phyloP scores from a whole-genome alignment of 1,139 yeast species.

The Saccharomyces pastorianus region DNA sequence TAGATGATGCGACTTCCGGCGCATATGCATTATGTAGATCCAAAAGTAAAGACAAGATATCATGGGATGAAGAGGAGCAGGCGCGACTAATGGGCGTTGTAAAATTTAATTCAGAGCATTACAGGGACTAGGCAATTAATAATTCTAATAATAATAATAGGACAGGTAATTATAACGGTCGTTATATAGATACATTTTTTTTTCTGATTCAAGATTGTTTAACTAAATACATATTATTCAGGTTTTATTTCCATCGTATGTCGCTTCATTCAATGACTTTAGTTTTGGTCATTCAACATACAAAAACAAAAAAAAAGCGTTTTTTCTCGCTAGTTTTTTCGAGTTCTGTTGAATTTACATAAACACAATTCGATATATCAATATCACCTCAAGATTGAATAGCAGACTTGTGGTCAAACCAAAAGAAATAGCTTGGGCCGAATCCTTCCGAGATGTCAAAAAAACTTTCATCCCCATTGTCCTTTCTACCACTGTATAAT shows the following conservation, averaged over 20 bases:
- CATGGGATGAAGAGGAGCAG: conserved; percentile 37
- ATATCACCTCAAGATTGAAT: too few relatives aligned
- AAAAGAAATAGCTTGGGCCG: too few relatives aligned
- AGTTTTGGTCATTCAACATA: not conserved
- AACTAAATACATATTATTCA: not conserved
- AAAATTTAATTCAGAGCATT: conserved; percentile 19
- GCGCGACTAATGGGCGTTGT: conserved; percentile 33
- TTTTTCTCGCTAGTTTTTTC: not conserved
- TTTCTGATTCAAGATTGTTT: not conserved
- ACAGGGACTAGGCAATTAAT: conserved; percentile 4
- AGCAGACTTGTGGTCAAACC: too few relatives aligned
- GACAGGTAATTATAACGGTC: not conserved
- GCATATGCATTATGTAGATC: conserved; percentile 37
- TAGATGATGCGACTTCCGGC: conserved; percentile 24
- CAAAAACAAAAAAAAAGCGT: not conserved
- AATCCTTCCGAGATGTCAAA: conserved; percentile 13
- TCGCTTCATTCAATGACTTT: not conserved
- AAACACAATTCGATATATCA: not conserved
- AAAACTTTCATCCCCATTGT: conserved; percentile 14
- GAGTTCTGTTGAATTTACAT: not conserved
- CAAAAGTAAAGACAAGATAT: conserved; percentile 35
- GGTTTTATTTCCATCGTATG: not conserved
- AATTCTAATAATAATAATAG: not conserved
- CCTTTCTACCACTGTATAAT: conserved; percentile 46
- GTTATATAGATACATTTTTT: not conserved